These are phyloP conservation scores for Sporothrix phasma DNA, from an alignment of 2,329 filamentous ascomycete species.

Conservation along the genomic window DNA sequence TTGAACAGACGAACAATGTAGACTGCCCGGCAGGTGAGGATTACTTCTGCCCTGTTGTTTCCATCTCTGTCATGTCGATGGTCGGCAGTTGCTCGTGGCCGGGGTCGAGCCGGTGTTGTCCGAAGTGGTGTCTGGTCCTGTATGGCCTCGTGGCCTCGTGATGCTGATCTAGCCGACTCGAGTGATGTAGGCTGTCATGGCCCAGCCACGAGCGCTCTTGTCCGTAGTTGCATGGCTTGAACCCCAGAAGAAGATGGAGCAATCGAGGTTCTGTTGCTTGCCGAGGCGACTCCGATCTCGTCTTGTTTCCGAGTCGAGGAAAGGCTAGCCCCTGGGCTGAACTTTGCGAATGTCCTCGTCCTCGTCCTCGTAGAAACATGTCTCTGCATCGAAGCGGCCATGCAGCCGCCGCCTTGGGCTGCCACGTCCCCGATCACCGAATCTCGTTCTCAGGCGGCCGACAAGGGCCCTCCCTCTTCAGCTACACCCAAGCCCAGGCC, in stretches of 20 bases:
- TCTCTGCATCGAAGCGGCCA: neutral
- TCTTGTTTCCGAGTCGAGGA: neutral
- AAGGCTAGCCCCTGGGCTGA: neutral
- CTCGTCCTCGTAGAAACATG: too few species aligned
- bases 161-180: too few species aligned
- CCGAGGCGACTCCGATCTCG: neutral
- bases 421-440: neutral
- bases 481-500: neutral
- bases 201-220: neutral
- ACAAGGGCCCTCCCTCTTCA: neutral
- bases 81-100: neutral
- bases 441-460: neutral
- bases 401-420: neutral
- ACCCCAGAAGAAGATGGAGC: neutral
- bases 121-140: too few species aligned
- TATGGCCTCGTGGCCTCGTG: neutral
- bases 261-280: neutral
- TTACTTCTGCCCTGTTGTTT: neutral
- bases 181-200: neutral
- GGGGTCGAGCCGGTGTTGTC: neutral
- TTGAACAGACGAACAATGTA: constrained; percentile 6
- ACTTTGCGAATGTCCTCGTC: neutral
- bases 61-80: neutral
- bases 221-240: neutral
- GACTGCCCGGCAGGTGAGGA: neutral